Conservation (phyloP, 192 early-diverging fungal genomes). For the Oehlia diaphana region DNA sequence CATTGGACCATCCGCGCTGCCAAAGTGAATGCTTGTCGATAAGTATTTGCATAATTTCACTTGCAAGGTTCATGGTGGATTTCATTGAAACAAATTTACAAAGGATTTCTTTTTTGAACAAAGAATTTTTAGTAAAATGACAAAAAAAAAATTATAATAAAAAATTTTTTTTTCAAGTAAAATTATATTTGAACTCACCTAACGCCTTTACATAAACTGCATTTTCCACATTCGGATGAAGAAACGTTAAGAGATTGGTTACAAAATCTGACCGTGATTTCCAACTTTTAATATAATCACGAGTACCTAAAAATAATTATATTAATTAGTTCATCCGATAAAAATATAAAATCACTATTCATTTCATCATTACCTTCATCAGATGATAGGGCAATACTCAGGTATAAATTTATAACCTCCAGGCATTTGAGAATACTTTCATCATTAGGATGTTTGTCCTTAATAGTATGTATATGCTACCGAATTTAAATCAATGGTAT, state of each 20-base stretch:
- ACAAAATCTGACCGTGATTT: not conserved
- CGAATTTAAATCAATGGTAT: not conserved
- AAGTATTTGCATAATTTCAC: not conserved
- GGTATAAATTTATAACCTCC: conserved; percentile 6
- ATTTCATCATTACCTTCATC: conserved; percentile 23
- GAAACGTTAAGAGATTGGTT: not conserved
- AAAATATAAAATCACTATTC: not conserved
- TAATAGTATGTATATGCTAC: conserved; percentile 15
- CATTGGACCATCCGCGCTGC: not conserved
- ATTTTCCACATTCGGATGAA: conserved; percentile 25
- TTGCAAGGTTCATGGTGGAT: not conserved
- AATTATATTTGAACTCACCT: not conserved
- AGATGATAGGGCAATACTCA: not conserved
- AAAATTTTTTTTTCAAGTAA: no score
- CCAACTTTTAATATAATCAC: conserved; percentile 20
- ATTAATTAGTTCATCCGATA: not conserved
- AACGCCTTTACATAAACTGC: not conserved
- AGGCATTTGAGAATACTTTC: conserved; percentile 24
- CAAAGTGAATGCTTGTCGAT: conserved; percentile 16
- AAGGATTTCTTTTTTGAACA: conserved; percentile 16
- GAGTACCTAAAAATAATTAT: not conserved
- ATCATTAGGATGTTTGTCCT: conserved; percentile 19
- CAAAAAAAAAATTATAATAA: not conserved
- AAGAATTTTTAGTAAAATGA: not conserved
- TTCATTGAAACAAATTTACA: conserved; percentile 10